Evolutionary conservation across 2,329 filamentous ascomycete species (phyloP).

Genomic region (Nectriaceae sp.): DNA sequence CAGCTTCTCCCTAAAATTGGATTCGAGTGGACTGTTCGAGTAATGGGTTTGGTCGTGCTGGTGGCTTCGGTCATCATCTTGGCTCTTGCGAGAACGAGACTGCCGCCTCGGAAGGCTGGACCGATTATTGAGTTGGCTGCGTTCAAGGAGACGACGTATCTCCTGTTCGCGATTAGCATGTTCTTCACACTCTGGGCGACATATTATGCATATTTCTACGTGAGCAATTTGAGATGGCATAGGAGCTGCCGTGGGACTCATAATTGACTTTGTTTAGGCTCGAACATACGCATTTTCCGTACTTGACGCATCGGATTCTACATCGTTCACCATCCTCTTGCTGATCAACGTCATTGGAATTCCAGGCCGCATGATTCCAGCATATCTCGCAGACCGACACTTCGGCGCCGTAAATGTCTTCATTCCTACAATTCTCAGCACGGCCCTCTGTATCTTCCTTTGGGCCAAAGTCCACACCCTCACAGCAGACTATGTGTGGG

Average conservation of each 20-base stretch:
- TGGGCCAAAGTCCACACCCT: conserved; percentile 54
- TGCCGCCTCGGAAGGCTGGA: conserved; percentile 50
- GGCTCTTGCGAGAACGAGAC: conserved; percentile 46
- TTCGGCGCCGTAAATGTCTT: conserved; percentile 59
- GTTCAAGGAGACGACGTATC: conserved; percentile 51
- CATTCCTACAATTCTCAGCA: conserved; percentile 50
- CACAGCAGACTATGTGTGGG: conserved; percentile 55
- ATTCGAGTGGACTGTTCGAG: conserved; percentile 65
- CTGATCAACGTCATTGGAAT: conserved; percentile 61
- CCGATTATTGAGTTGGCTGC: conserved; percentile 52
- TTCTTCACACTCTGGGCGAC: conserved; percentile 49
- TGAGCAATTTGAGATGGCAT: conserved; percentile 21
- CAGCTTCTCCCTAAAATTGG: conserved; percentile 61
- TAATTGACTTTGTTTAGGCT: conserved; percentile 30
- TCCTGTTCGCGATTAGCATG: conserved; percentile 34
- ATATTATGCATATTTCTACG: conserved; percentile 53
- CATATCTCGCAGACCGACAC: conserved; percentile 54
- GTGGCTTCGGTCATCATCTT: conserved; percentile 42
- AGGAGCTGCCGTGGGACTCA: fast-evolving
- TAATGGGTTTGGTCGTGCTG: conserved; percentile 61
- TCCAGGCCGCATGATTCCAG: conserved; percentile 55
- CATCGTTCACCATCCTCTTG: conserved; percentile 60
- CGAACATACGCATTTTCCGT: conserved; percentile 42
- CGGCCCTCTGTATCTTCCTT: conserved; percentile 46
- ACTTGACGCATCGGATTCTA: conserved; percentile 47